A percentile compares a stretch with the other conserved stretches of the same genome.
Conservation (phyloP, 176 grass and related monocot genomes). For the Echinochloa phyllopogon region DNA sequence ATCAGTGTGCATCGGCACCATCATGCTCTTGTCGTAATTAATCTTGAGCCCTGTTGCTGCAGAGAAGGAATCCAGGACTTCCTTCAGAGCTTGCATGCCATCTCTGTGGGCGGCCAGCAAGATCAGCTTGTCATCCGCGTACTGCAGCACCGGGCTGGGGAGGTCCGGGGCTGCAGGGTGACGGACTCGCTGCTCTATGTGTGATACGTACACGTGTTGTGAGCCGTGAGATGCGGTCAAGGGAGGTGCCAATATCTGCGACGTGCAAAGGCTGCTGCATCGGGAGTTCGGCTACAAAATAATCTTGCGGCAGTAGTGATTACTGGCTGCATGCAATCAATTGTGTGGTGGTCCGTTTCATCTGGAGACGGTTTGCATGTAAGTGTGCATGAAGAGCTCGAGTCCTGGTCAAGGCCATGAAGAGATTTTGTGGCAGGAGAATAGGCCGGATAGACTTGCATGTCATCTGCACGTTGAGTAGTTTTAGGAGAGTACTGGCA, state of each 20-base stretch:
- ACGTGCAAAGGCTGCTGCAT: background rate
- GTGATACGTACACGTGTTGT: background rate
- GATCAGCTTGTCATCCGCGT: background rate
- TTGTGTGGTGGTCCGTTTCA: too few relatives aligned
- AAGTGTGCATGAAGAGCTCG: too few relatives aligned
- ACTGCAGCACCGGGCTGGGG: background rate
- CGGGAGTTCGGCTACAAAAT: background rate
- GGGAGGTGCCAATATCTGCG: background rate
- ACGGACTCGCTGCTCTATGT: too few relatives aligned
- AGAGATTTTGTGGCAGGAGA: too few relatives aligned
- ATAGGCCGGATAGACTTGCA: background rate
- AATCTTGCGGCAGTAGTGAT: background rate
- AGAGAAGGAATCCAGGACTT: rapidly evolving
- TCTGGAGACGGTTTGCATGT: too few relatives aligned
- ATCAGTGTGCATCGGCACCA: background rate
- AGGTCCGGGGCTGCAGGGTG: too few relatives aligned
- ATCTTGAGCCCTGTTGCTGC: background rate
- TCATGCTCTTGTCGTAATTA: background rate
- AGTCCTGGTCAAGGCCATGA: too few relatives aligned
- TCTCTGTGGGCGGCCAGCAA: rapidly evolving
- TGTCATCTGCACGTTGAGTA: background rate
- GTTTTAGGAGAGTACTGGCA: background rate
- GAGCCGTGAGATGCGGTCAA: background rate
- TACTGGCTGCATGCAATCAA: background rate
- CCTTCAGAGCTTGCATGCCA: rapidly evolving